Evolutionary conservation across 2,329 filamentous ascomycete species (phyloP), one percentile per base, ranked within the genome.

Genomic region (Fusarium pseudonygamai): DNA sequence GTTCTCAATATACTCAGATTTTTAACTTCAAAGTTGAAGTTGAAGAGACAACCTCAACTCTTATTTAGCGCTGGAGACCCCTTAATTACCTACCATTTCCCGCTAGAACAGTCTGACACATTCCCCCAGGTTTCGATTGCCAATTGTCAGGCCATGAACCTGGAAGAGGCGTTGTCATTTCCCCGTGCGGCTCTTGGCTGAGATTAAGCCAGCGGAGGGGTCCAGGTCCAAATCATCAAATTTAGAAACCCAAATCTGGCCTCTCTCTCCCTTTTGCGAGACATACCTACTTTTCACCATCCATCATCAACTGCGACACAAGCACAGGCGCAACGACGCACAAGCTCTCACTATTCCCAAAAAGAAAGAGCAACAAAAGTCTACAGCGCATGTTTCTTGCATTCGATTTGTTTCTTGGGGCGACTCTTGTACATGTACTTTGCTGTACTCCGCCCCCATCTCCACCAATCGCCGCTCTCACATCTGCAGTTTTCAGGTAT

Each of bases 191-290:
- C 68, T 74, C 72, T 68, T 74, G 64, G 59, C 72, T 74, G 59
- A 71, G 46, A 73, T 69, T 74, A 71, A 50, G 43, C 39, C 49
- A 73, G 49, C 15, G 24, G 50, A 53, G 15, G 50, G 61, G 45
- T 61, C 67, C 71, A 61, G 47, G 45, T 61, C 66, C 71, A 61
- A 22, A 67, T 66, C 58, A 62, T 61, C 64, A 69, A 74, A 68
- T 72, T 74, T 68, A 61, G 68, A 74, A 72, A 69, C 52, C 64
- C 70, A 74, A 62, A 74, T 74, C 72, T 74, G 72, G 72, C 72
- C 72, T 74, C 46, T 74, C 46, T 67, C 52, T 60, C 53, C 40
- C 42, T 59, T 42, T 50, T 30, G 15, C 9, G 13, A 49, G 36
- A 42, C n/a, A n/a, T n/a, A n/a, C n/a, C n/a, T n/a, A n/a, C n/a